These are phyloP conservation scores for Gynandropsis gynandra DNA, from an alignment of 345 rosid genomes.

Conservation along the genomic window DNA sequence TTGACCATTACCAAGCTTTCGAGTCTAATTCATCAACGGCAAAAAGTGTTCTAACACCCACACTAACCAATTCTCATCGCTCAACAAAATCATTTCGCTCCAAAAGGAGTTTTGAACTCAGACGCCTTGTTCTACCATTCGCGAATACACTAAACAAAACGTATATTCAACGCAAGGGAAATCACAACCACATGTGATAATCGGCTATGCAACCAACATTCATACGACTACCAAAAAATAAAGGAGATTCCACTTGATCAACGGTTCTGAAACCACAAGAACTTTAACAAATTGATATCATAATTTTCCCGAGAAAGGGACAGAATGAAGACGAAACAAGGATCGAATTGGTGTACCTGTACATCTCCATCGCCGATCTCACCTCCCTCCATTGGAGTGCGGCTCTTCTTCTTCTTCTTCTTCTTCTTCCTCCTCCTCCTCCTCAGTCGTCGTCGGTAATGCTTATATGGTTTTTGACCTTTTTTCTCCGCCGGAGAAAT, in stretches of 20 bases:
- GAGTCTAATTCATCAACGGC: too few relatives aligned
- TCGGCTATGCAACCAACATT: too few relatives aligned
- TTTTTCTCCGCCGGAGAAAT: slow-evolving; percentile 11
- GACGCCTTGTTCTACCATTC: not conserved
- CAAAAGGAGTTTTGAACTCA: not conserved
- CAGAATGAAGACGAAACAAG: not conserved
- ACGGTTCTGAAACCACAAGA: slow-evolving; percentile 1
- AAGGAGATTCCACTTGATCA: too few relatives aligned
- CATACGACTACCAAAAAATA: too few relatives aligned
- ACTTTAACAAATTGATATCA: slow-evolving; percentile 10
- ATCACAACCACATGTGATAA: slow-evolving; percentile 3
- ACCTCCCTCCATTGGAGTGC: slow-evolving; percentile 24
- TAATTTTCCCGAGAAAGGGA: not conserved
- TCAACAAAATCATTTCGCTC: too few relatives aligned
- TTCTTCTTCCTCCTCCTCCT: slow-evolving; percentile 1
- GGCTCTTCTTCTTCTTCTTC: slow-evolving; percentile 5
- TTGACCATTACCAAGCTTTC: not conserved
- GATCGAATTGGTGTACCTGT: slow-evolving; percentile 5
- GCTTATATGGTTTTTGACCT: not conserved
- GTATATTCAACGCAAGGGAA: slow-evolving; percentile 2
- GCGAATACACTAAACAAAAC: not conserved
- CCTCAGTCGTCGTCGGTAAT: not conserved
- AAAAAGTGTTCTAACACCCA: not conserved
- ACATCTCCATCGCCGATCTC: slow-evolving; percentile 24
- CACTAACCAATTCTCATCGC: too few relatives aligned